phyloP scores from a whole-genome alignment of 768 basidiomycete genomes.

The Royoungia palumana region DNA sequence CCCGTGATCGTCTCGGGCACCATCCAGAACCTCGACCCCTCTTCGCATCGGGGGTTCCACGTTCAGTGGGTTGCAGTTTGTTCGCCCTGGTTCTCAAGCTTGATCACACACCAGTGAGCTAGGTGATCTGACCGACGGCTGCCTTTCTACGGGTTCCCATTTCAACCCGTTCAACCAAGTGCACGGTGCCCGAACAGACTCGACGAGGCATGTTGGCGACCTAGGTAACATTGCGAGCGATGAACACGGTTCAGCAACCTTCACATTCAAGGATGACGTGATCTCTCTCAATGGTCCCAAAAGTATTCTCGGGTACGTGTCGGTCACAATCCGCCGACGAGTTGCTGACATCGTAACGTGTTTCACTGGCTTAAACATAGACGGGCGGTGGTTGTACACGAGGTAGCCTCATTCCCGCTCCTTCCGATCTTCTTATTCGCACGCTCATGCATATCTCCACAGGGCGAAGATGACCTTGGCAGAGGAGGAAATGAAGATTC shows the following conservation, averaged over 20 bases:
- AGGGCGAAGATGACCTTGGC: conserved; percentile 83
- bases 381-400: conserved; percentile 74
- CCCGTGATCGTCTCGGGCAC: conserved; percentile 63
- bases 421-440: conserved; percentile 6
- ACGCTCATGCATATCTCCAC: conserved; percentile 2
- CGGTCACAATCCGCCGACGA: background rate
- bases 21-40: conserved; percentile 56
- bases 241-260: conserved; percentile 49
- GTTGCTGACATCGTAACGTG: conserved; percentile 1
- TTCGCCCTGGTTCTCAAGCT: conserved; percentile 8
- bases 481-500: conserved; percentile 63
- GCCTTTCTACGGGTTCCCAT: conserved; percentile 67
- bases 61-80: conserved; percentile 55
- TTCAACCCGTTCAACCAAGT: conserved; percentile 67
- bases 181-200: conserved; percentile 62
- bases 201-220: conserved; percentile 67
- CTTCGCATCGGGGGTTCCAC: conserved; percentile 70
- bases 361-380: conserved; percentile 29
- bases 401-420: conserved; percentile 35
- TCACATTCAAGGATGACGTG: conserved; percentile 55
- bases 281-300: conserved; percentile 66
- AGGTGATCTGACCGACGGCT: conserved; percentile 67
- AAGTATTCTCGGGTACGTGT: conserved; percentile 65
- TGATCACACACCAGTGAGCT: conserved; percentile 23
- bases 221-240: conserved; percentile 72